Conservation (phyloP, 2,329 filamentous ascomycete species). For the Talaromyces sp. region DNA sequence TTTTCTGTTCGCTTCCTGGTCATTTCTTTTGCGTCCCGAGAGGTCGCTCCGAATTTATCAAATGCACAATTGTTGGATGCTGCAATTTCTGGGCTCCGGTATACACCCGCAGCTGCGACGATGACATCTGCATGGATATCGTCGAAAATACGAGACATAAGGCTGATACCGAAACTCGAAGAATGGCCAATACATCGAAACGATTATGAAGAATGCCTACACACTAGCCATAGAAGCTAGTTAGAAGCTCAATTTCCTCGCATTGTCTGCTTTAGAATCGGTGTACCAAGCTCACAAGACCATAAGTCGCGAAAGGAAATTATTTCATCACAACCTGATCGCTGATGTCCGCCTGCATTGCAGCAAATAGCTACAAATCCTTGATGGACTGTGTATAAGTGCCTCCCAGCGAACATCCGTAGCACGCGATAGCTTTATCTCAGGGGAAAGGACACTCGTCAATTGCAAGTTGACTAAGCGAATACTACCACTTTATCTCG, state of each 20-base stretch:
- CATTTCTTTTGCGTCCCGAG: not conserved
- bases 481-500: not conserved
- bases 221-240: not conserved
- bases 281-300: not conserved
- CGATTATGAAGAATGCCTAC: not conserved
- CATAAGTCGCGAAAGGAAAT: not conserved
- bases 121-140: not conserved
- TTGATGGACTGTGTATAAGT: not conserved
- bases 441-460: not conserved
- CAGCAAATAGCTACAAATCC: not conserved
- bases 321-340: not conserved
- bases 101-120: not conserved
- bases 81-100: not conserved
- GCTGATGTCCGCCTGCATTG: not conserved
- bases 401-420: not conserved
- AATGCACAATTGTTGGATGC: not conserved
- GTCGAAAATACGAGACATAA: not conserved
- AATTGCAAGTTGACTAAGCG: not conserved
- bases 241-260: not conserved
- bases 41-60: not conserved
- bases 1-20: not conserved
- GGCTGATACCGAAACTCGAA: not conserved
- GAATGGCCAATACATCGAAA: not conserved
- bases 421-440: not conserved
- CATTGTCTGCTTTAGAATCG: no score